A percentile compares a stretch with the other conserved stretches of the same genome.
Evolutionary conservation across 2,329 filamentous ascomycete species (phyloP).

Genomic region (Sporothrix euskadiensis): DNA sequence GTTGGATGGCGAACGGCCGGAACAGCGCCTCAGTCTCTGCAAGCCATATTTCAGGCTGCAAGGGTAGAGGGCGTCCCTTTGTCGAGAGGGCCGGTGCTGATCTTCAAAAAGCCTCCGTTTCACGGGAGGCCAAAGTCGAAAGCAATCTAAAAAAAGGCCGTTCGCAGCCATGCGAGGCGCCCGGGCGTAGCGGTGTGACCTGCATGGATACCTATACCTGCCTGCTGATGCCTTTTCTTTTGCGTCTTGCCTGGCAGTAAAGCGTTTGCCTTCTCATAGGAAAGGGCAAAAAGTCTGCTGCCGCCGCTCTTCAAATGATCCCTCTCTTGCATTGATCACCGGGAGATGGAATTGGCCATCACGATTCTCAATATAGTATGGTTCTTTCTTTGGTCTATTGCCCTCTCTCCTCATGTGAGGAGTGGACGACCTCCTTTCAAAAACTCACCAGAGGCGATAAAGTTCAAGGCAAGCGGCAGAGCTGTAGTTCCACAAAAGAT

Average conservation of each 20-base stretch:
- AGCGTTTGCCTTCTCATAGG: background rate
- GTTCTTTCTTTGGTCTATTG: background rate
- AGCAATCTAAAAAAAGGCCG: background rate
- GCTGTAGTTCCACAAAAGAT: slow-evolving; percentile 50
- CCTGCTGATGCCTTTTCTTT: slow-evolving; percentile 1
- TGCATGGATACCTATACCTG: slow-evolving; percentile 19
- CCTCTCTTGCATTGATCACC: slow-evolving; percentile 19
- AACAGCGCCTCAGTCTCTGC: background rate
- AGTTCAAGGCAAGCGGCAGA: slow-evolving; percentile 79
- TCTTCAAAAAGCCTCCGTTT: slow-evolving; percentile 13
- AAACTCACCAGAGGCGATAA: slow-evolving; percentile 88
- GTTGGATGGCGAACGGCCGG: background rate
- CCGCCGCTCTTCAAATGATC: slow-evolving; percentile 24
- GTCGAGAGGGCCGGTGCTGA: background rate
- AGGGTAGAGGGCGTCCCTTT: background rate
- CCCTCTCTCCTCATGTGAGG: slow-evolving; percentile 35
- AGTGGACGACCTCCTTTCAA: slow-evolving; percentile 33
- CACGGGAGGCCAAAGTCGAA: slow-evolving; percentile 13
- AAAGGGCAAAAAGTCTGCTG: background rate
- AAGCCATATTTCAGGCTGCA: slow-evolving; percentile 14
- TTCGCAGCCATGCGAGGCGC: background rate
- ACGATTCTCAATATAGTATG: background rate
- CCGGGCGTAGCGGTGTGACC: background rate
- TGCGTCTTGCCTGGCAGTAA: background rate
- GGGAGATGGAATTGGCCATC: slow-evolving; percentile 13